Conservation (phyloP, 1,284 basidiomycete genomes). For the Ustilago trichophora region DNA sequence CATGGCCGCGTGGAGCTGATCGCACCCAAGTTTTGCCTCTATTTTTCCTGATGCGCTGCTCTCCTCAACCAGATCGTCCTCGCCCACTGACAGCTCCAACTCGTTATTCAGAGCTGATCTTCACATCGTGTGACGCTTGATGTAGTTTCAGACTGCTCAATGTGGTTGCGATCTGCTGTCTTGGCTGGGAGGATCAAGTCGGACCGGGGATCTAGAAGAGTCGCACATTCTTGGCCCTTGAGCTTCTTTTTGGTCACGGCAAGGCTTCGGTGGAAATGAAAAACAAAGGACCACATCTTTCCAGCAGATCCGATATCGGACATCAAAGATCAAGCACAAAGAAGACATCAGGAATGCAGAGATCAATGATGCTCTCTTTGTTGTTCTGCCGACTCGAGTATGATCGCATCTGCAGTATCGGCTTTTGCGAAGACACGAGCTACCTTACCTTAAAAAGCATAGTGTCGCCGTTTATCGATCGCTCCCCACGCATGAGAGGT, state of each 20-base stretch:
- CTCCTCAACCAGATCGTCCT: too few relatives aligned
- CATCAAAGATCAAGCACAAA: neutral
- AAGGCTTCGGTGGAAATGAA: neutral
- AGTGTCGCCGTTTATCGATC: constrained; percentile 30
- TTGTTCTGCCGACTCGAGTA: too few relatives aligned
- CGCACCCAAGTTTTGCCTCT: constrained; percentile 7
- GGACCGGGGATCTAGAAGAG: too few relatives aligned
- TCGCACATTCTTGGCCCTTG: neutral
- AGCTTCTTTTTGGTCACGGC: neutral
- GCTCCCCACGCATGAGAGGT: constrained; percentile 1
- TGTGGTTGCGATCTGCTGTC: too few relatives aligned
- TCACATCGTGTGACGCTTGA: too few relatives aligned
- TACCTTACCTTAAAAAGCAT: too few relatives aligned
- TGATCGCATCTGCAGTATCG: neutral
- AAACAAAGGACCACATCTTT: constrained; percentile 1
- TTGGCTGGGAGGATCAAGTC: too few relatives aligned
- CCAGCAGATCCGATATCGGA: constrained; percentile 14
- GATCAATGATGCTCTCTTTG: too few relatives aligned
- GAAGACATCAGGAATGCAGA: neutral
- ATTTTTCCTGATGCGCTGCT: too few relatives aligned
- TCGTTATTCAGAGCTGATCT: too few relatives aligned
- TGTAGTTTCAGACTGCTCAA: too few relatives aligned
- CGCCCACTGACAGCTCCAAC: too few relatives aligned
- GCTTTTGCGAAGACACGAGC: constrained; percentile 2
- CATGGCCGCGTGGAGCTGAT: neutral